Conservation (phyloP, 2,329 filamentous ascomycete species). For the Sphaerulina vaccinii region DNA sequence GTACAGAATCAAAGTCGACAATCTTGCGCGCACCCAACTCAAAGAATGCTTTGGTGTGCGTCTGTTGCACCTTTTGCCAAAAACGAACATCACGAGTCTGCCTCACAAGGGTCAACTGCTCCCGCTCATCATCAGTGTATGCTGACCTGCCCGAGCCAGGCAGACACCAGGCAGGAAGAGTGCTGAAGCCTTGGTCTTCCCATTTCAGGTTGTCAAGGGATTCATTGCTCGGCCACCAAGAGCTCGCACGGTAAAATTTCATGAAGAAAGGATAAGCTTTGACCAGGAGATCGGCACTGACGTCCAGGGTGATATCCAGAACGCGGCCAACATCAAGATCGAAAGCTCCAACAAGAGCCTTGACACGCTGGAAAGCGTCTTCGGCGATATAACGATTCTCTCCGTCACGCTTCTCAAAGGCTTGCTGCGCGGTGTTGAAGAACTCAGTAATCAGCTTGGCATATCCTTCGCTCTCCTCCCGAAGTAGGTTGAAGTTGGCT, state of each 20-base stretch:
- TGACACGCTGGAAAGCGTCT: slow-evolving; percentile 86
- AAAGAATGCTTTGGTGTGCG: slow-evolving; percentile 82
- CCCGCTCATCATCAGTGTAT: slow-evolving; percentile 67
- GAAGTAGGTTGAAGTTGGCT: slow-evolving; percentile 91
- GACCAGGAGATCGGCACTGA: slow-evolving; percentile 89
- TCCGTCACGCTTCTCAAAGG: slow-evolving; percentile 59
- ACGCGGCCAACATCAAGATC: slow-evolving; percentile 94
- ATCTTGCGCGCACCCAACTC: slow-evolving; percentile 75
- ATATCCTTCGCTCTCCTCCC: slow-evolving; percentile 95
- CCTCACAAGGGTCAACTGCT: slow-evolving; percentile 56
- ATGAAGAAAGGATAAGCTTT: slow-evolving; percentile 94
- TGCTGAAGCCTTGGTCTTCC: slow-evolving; percentile 55
- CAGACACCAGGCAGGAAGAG: slow-evolving; percentile 82
- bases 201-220: slow-evolving; percentile 51
- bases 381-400: slow-evolving; percentile 75
- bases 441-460: slow-evolving; percentile 94
- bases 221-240: slow-evolving; percentile 86
- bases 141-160: slow-evolving; percentile 66
- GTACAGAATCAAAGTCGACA: slow-evolving; percentile 54
- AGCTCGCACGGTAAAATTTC: slow-evolving; percentile 85
- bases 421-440: slow-evolving; percentile 74
- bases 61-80: slow-evolving; percentile 74
- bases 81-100: slow-evolving; percentile 70
- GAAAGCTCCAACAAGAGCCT: slow-evolving; percentile 93
- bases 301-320: slow-evolving; percentile 89